Conservation (phyloP, 2,329 filamentous ascomycete species). For the Dendrostoma leiphaemia region DNA sequence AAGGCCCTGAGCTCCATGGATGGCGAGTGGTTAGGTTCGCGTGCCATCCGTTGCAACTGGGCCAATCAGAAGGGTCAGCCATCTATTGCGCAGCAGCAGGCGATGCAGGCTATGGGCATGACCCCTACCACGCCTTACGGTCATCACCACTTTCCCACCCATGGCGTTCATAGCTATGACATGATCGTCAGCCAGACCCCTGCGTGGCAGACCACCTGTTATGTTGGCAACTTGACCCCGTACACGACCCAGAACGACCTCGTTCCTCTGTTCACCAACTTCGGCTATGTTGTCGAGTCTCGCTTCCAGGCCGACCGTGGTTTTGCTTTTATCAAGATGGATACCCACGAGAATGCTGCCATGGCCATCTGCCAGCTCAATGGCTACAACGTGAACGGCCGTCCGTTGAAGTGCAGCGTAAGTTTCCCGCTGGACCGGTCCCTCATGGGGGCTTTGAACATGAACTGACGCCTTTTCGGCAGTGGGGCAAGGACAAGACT, state of each 20-base stretch:
- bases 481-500: constrained; percentile 99
- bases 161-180: constrained; percentile 95
- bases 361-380: constrained; percentile 98
- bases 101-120: constrained; percentile 97
- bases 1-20: constrained; percentile 98
- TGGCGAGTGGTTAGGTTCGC: constrained; percentile 96
- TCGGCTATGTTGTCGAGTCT: constrained; percentile 95
- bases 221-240: constrained; percentile 94
- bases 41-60: constrained; percentile 99
- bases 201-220: constrained; percentile 97
- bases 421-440: constrained; percentile 40
- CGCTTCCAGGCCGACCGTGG: constrained; percentile 97
- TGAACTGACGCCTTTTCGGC: constrained; percentile 32
- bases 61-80: constrained; percentile 99
- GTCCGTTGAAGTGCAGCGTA: constrained; percentile 98
- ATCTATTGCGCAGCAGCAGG: constrained; percentile 95
- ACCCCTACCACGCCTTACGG: constrained; percentile 95
- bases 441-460: background rate
- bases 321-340: constrained; percentile 99
- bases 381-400: constrained; percentile 95
- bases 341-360: constrained; percentile 94
- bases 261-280: constrained; percentile 98
- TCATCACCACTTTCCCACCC: constrained; percentile 95
- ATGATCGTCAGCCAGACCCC: constrained; percentile 95
- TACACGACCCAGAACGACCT: constrained; percentile 97